Evolutionary conservation across 352 stramenopile genomes (phyloP), one percentile per base, ranked within the genome.

Genomic region (Globisporangium barbulae): DNA sequence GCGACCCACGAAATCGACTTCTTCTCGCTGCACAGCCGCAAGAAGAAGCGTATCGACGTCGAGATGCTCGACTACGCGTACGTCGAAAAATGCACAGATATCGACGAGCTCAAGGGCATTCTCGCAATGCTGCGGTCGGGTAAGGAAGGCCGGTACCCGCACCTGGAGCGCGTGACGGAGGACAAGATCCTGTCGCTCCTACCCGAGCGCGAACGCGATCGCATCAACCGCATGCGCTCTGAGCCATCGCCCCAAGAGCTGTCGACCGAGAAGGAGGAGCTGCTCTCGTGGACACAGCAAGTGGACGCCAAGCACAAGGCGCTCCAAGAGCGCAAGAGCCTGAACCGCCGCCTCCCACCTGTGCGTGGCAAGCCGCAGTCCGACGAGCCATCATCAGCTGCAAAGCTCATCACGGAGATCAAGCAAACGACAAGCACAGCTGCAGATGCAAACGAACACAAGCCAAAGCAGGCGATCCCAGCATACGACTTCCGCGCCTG

Each of bases 1-100:
- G 10, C 50, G 41, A 55, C 63, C 6, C 52, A 53, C 2, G 74
- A 86, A 41, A 72, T 85, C 21, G 85, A 94, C 66, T 92, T 79
- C 68, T 94, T 92, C 69, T 82, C 76, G 55, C 74, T 94, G 22
- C 79, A 94, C 58, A 90, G 68, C 52, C 81, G 83, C 65, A 90
- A 86, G 69, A 76, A 69, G 55, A 85, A 82, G 60, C 64, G 77
- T 7, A 81, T 96, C 41, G 75, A 88, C 25, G 78, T 97, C 61
- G 85, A 96, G 37, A 94, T 96, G 79, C 74, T 98, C 37, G 94
- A 98, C 79, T 98, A 98, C 59, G 74, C 63, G 30, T 98, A 96
- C 71, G 90, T 98, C 21, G 76, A 85, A 33, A 84, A 85, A 48
- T 96, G 91, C 72, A 58, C 61, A 10, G 81, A 97, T 69, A 21